Base-by-base conservation (phyloP, 2,329 filamentous ascomycete species). In the Fusarium udum region DNA sequence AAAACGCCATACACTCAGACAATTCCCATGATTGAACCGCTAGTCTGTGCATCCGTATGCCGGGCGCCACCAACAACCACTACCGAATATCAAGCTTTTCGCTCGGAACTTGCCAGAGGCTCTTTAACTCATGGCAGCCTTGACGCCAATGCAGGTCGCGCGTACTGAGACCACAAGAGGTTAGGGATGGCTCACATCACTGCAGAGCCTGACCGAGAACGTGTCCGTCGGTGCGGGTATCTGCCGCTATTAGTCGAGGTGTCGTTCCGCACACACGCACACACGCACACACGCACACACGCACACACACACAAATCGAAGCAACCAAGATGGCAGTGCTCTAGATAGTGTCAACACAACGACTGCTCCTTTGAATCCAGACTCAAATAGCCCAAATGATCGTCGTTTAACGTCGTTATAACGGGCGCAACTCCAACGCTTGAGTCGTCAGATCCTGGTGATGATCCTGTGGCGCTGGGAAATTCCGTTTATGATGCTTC, bases 11-110 rank as follows among this genome's bases (percentile, higher is more conserved):
- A 20, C 26, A 37, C 51, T 40, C 51, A 53, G 20, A 39, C 24
- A 53, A 28, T 42, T 56, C 28, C 48, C 37, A 43, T 43, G 31
- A 24, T 62, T 55, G 18, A 45, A 37, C 56, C 56, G 26, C 51
- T 55, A 45, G 56, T 55, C 48, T 32, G 48, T 55, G 42, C 48
- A 49, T 39, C 6, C 28, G 52, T 42, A 42, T 69, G 65, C 67
- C 67, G 67, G 45, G 26, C 67, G 65, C 65, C 59, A 69, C 66
- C n/a, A 20, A 62, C 57, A 68, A 45, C 58, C 65, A 69, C 67
- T 69, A 69, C 67, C 67, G 67, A 65, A 36, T 51, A 61, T 59
- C 63, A 73, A 74, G 58, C 71, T 69, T 74, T 68, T 36, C 26
- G 46, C 62, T 71, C 59, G 67, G 72, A 67, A 56, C 46, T 36